A percentile compares a stretch with the other conserved stretches of the same genome.
These are phyloP conservation scores for Xylaria nigripes DNA, from an alignment of 495 filamentous ascomycete species.

Conservation along the genomic window DNA sequence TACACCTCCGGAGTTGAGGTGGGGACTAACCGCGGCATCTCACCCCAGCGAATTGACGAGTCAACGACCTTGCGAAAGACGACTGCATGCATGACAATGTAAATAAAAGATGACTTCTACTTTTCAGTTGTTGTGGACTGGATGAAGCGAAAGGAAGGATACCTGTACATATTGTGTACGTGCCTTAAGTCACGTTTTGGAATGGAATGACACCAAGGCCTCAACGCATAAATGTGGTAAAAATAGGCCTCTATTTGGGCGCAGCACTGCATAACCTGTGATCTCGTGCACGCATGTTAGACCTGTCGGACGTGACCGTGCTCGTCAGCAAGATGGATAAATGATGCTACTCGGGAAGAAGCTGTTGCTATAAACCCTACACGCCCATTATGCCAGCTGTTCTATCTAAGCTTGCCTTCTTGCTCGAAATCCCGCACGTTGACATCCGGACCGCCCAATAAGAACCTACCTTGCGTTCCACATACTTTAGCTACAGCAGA, in stretches of 20 bases:
- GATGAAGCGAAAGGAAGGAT: neutral
- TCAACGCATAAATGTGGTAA: neutral
- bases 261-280: neutral
- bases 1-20: slow-evolving; percentile 7
- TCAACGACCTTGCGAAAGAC: neutral
- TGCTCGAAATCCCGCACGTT: neutral
- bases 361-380: neutral
- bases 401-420: neutral
- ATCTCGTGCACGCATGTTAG: neutral
- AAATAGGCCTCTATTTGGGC: slow-evolving; percentile 9
- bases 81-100: slow-evolving; percentile 1
- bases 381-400: neutral
- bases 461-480: neutral
- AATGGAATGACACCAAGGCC: neutral
- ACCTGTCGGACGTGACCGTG: neutral
- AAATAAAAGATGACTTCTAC: neutral
- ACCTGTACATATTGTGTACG: neutral
- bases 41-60: neutral
- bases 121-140: neutral
- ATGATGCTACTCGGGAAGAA: neutral
- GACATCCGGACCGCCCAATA: neutral
- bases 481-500: neutral
- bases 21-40: slow-evolving; percentile 7
- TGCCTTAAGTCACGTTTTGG: neutral
- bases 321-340: neutral